Base-by-base conservation (phyloP, 2,329 filamentous ascomycete genomes). In the Arthrobotrys conoides region DNA sequence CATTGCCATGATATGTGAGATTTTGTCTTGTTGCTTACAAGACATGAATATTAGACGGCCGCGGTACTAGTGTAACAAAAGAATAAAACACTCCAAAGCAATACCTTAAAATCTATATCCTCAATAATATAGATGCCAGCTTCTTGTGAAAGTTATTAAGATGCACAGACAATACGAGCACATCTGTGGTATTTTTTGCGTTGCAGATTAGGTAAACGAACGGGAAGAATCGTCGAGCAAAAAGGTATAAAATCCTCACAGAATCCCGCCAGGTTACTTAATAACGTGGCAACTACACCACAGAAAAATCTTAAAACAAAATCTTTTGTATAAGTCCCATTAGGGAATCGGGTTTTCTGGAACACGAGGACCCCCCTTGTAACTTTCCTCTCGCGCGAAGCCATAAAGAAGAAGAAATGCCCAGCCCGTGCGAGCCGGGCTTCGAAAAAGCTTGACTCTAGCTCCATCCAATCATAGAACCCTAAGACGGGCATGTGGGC, bases 401-500 rank as follows among this genome's bases (percentile, higher is more conserved):
- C 9, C 9, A 12, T 36, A 8, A 30, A 30, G 27, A 36, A 14
- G 10, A 44, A 24, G 48, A 12, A 51, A 51, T 61, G 57, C 57
- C 57, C 57, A 61, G 36, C 33, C 57, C 57, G 36, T 16, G 12
- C 33, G 20, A 41, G 57, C 57, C 57, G 33, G 57, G 57, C 57
- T 44, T 41, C 57, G 30, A 44, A 61, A 61, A 61, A 61, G 57
- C 57, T 61, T 61, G 57, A 61, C 36, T 18, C 0, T 14, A 12
- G 8, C 33, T 44, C 24, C 33, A 27, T 20, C 33, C 36, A 61
- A 61, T 59, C 53, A 57, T n/a, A 59, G 10, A 44, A 12, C 24
- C 57, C 33, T 20, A 44, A 61, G 33, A 44, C 36, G 57, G 33
- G 36, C 36, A 61, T 61, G 57, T 61, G 36, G 57, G 57, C 36